A percentile compares a stretch with the other conserved stretches of the same genome.
Evolutionary conservation across 805 yeast genomes (phyloP).

Genomic region (Starmerella gropengiesseri): DNA sequence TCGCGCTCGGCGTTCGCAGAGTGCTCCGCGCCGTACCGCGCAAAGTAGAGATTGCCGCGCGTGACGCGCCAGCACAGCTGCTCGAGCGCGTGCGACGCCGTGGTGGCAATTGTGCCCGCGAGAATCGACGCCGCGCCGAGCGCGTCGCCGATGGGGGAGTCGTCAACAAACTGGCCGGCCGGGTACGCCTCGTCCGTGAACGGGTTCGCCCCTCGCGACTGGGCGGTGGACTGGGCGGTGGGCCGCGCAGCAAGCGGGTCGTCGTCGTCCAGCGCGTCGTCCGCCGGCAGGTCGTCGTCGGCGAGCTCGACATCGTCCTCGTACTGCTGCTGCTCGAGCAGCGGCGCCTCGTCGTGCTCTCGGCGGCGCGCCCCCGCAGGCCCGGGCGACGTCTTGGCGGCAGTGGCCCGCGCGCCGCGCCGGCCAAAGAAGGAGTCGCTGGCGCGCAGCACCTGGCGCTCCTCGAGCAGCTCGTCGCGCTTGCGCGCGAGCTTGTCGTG

Average conservation of each 20-base stretch:
- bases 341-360: conserved; percentile 28
- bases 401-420: conserved; percentile 5
- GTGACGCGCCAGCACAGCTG: conserved; percentile 84
- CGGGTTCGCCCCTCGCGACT: no score
- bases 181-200: no score
- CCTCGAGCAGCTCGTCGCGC: conserved; percentile 57
- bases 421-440: conserved; percentile 35
- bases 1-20: conserved; percentile 56
- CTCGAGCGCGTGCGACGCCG: conserved; percentile 58
- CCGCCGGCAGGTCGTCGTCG: no score
- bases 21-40: conserved; percentile 59
- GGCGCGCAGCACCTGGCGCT: conserved; percentile 48
- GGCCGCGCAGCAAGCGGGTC: conserved; percentile 10
- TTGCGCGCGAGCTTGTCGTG: conserved; percentile 49
- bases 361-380: neutral
- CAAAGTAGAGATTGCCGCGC: conserved; percentile 81
- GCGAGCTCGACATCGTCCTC: conserved; percentile 14
- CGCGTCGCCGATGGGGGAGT: neutral
- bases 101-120: conserved; percentile 72
- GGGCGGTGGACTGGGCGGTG: neutral
- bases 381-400: no score
- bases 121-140: conserved; percentile 32
- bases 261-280: conserved; percentile 23
- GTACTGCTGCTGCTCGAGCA: conserved; percentile 22
- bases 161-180: no score